Conservation (phyloP, 768 basidiomycete genomes). For the Leccinum imitatum region DNA sequence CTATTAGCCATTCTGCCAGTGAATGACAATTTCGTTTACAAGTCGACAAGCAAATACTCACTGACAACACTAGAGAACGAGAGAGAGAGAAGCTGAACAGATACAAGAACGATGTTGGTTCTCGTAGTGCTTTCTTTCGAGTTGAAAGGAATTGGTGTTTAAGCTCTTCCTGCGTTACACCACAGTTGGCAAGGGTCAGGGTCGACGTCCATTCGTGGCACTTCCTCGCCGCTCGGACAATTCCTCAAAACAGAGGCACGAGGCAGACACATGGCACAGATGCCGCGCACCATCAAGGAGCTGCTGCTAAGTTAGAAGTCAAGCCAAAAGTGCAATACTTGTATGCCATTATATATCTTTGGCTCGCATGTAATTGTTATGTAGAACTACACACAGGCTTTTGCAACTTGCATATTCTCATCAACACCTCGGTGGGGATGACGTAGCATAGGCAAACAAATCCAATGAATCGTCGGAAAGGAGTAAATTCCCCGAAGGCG, state of each 20-base stretch:
- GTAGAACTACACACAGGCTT: constrained; percentile 2
- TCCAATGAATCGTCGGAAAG: constrained; percentile 51
- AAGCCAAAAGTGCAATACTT: background rate
- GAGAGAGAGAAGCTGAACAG: background rate
- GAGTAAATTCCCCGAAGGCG: constrained; percentile 11
- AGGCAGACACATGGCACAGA: constrained; percentile 21
- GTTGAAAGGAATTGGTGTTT: background rate
- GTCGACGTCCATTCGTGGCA: background rate
- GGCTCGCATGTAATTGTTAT: background rate
- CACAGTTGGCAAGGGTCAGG: background rate
- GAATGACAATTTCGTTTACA: background rate
- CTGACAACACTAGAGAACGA: constrained; percentile 1
- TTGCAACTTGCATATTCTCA: background rate
- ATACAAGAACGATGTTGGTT: background rate
- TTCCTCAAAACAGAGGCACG: constrained; percentile 14
- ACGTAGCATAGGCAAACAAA: constrained; percentile 42
- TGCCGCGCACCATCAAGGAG: background rate
- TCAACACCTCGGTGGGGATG: constrained; percentile 29
- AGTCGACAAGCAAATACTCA: constrained; percentile 7
- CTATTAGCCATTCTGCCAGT: constrained; percentile 17
- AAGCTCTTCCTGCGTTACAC: constrained; percentile 3
- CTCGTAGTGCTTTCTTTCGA: background rate
- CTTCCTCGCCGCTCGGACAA: background rate
- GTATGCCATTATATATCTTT: background rate
- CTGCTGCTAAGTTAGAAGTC: background rate